Evolutionary conservation across 371 early-diverging fungal genomes (phyloP).

Genomic region (Actinomortierella ambigua): DNA sequence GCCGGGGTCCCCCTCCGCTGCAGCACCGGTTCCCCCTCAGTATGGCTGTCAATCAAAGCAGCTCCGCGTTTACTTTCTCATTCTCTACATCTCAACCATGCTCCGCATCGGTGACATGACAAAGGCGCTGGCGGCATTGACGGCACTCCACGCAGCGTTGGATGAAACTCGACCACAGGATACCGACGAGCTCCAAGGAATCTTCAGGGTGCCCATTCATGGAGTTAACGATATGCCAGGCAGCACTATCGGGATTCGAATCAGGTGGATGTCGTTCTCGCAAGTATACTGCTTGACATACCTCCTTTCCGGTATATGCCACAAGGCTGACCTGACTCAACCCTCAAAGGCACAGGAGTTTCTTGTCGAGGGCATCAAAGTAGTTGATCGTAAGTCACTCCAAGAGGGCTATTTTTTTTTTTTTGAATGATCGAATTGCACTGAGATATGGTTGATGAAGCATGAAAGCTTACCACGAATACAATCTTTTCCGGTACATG

Average conservation of each 20-base stretch:
- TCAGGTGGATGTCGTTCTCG: conserved; percentile 44
- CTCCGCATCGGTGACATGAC: conserved; percentile 21
- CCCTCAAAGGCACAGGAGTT: conserved; percentile 33
- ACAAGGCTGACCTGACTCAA: conserved; percentile 39
- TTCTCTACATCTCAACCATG: conserved; percentile 38
- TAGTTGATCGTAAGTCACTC: conserved; percentile 36
- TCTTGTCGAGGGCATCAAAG: conserved; percentile 40
- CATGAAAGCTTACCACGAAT: too few species aligned
- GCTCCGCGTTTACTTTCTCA: conserved; percentile 31
- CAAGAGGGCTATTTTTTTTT: too few species aligned
- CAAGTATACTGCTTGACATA: conserved; percentile 43
- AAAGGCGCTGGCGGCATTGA: conserved; percentile 21
- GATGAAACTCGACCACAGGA: conserved; percentile 34
- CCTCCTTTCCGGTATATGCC: conserved; percentile 37
- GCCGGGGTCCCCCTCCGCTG: neutral
- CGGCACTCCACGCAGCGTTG: conserved; percentile 19
- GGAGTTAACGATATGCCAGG: neutral
- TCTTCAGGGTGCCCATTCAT: conserved; percentile 20
- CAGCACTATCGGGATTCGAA: conserved; percentile 8
- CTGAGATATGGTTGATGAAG: too few species aligned
- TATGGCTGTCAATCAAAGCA: conserved; percentile 26
- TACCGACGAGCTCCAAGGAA: conserved; percentile 27
- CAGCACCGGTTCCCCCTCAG: neutral
- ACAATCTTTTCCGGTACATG: too few species aligned
- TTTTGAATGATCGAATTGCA: too few species aligned